Conservation (phyloP, 768 basidiomycete genomes). For the Boletus rubescentipes region DNA sequence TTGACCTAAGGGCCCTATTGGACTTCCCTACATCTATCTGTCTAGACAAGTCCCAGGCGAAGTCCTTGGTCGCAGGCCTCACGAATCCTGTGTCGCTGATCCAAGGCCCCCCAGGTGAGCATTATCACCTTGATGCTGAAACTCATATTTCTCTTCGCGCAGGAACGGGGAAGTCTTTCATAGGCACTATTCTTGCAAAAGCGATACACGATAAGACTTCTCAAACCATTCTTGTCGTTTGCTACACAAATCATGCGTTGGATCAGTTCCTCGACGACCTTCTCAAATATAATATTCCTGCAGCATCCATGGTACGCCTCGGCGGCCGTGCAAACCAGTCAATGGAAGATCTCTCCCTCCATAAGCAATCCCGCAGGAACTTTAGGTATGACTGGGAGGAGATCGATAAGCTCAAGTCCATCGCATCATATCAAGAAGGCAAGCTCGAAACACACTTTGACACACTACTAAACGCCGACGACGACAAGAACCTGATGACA, state of each 20-base stretch:
- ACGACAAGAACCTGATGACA: constrained; percentile 32
- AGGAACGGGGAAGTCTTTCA: constrained; percentile 76
- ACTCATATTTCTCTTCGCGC: neutral
- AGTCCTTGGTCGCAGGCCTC: constrained; percentile 49
- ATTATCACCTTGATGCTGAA: neutral
- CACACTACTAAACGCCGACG: constrained; percentile 15
- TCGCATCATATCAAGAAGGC: constrained; percentile 35
- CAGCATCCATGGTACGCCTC: constrained; percentile 50
- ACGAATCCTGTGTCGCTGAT: constrained; percentile 57
- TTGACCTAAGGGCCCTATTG: constrained; percentile 41
- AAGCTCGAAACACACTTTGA: constrained; percentile 15
- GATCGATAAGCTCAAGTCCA: constrained; percentile 23
- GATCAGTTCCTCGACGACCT: constrained; percentile 67
- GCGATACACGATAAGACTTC: constrained; percentile 47
- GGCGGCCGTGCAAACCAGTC: constrained; percentile 50
- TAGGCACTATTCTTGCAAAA: constrained; percentile 64
- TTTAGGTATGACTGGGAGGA: constrained; percentile 1
- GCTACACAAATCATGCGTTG: constrained; percentile 72
- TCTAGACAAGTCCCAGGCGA: constrained; percentile 52
- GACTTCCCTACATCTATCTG: constrained; percentile 35
- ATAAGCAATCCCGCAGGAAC: constrained; percentile 6
- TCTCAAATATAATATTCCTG: constrained; percentile 54
- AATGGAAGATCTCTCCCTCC: constrained; percentile 46
- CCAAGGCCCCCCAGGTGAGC: constrained; percentile 67
- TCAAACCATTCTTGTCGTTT: constrained; percentile 59